A percentile compares a stretch with the other conserved stretches of the same genome.
Conservation (phyloP, 208 protist genomes). For the Jaenimonas drosophilae region DNA sequence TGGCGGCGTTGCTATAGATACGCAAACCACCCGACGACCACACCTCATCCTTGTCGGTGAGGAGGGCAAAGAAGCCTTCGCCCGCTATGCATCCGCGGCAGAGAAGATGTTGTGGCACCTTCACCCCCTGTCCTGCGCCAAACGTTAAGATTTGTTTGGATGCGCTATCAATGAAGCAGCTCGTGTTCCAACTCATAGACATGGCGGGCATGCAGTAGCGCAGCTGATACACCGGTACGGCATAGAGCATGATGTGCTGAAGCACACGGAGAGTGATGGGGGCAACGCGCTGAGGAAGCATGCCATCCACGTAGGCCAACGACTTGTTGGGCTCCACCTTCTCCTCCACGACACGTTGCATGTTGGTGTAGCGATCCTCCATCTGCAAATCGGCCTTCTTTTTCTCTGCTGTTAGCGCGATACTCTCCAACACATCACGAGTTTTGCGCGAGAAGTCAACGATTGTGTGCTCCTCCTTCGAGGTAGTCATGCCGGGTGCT, state of each 20-base stretch:
- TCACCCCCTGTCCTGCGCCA: conserved; percentile 55
- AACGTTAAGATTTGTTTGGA: conserved; percentile 77
- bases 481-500: conserved; percentile 15
- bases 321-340: conserved; percentile 21
- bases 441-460: conserved; percentile 12
- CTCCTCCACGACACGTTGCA: conserved; percentile 19
- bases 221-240: conserved; percentile 65
- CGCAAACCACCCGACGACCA: conserved; percentile 71
- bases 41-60: conserved; percentile 80
- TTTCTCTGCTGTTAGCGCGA: conserved; percentile 15
- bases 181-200: conserved; percentile 81
- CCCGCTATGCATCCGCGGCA: conserved; percentile 73
- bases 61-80: conserved; percentile 77
- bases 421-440: conserved; percentile 22
- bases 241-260: conserved; percentile 82
- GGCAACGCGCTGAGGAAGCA: conserved; percentile 20
- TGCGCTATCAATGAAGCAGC: conserved; percentile 66
- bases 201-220: conserved; percentile 84
- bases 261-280: conserved; percentile 51
- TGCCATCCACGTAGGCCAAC: conserved; percentile 7
- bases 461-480: conserved; percentile 26
- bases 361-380: conserved; percentile 9
- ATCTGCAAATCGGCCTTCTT: conserved; percentile 7
- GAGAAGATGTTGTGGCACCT: conserved; percentile 60
- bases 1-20: conserved; percentile 29